These are phyloP conservation scores for Zygoascus sp. DNA, from an alignment of 1,139 yeast species.

Conservation along the genomic window DNA sequence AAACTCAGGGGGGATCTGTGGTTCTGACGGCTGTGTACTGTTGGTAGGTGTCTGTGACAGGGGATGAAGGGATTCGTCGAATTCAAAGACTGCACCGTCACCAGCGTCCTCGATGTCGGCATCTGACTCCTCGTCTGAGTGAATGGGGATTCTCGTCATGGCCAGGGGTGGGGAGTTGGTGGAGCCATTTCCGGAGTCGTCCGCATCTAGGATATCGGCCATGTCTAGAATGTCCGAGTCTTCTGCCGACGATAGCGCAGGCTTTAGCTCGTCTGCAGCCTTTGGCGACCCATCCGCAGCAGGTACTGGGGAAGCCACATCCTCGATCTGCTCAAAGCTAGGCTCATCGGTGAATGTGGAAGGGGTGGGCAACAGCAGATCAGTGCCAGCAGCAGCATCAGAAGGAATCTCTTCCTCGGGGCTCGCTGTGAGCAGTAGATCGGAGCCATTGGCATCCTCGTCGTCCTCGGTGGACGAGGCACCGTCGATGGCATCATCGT, in stretches of 20 bases:
- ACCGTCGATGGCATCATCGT: constrained; percentile 5
- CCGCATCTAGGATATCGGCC: too few relatives aligned
- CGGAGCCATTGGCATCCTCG: too few relatives aligned
- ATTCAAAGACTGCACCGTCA: constrained; percentile 26
- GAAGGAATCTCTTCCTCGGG: constrained; percentile 11
- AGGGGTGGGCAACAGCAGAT: too few relatives aligned
- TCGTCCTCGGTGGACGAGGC: constrained; percentile 3
- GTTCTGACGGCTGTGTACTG: background rate
- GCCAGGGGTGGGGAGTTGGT: background rate
- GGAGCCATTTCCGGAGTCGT: background rate
- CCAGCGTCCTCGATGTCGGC: constrained; percentile 13
- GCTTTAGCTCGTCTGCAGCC: too few relatives aligned
- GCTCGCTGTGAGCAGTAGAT: too few relatives aligned
- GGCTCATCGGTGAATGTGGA: constrained; percentile 6
- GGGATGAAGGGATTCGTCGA: constrained; percentile 23
- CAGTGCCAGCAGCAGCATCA: constrained; percentile 11
- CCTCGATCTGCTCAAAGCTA: constrained; percentile 4
- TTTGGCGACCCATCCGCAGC: background rate
- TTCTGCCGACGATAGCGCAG: too few relatives aligned
- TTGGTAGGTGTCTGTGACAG: background rate
- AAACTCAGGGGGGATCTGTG: background rate
- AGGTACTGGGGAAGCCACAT: background rate
- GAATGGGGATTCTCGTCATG: background rate
- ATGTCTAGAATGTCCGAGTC: too few relatives aligned
- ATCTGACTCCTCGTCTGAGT: constrained; percentile 4